Percentiles rank a stretch among this genome's conserved stretches.
These are phyloP conservation scores for Blastocystis sp. DNA, from an alignment of 352 stramenopile species.

Conservation along the genomic window DNA sequence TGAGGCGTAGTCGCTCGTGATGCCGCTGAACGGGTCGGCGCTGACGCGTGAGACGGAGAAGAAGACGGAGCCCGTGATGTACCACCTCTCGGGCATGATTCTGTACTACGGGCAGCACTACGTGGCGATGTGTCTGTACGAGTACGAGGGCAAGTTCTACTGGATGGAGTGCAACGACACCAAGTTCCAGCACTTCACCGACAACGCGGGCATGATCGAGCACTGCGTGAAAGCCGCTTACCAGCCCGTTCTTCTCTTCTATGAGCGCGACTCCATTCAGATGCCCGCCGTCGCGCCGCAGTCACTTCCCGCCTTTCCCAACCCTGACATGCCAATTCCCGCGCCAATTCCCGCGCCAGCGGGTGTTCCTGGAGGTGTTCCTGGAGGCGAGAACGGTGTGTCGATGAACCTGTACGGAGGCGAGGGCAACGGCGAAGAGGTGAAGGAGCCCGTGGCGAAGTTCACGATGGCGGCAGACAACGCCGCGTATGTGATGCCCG, in stretches of 20 bases:
- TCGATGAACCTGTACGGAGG: slow-evolving; percentile 40
- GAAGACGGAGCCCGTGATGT: background rate
- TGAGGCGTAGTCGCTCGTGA: slow-evolving; percentile 51
- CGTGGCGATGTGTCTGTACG: slow-evolving; percentile 63
- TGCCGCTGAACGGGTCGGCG: slow-evolving; percentile 48
- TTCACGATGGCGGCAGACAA: background rate
- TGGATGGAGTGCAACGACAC: slow-evolving; percentile 73
- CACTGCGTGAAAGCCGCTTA: slow-evolving; percentile 35
- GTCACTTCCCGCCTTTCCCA: background rate
- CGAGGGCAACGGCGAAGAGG: background rate
- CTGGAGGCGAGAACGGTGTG: background rate
- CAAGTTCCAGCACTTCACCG: slow-evolving; percentile 56
- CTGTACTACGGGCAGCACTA: slow-evolving; percentile 70
- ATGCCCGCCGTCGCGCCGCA: background rate
- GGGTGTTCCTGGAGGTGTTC: background rate
- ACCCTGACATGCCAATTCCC: background rate
- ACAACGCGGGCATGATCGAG: slow-evolving; percentile 61
- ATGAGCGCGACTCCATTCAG: background rate
- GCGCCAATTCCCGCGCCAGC: background rate
- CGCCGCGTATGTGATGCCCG: slow-evolving; percentile 33
- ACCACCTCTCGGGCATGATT: slow-evolving; percentile 53
- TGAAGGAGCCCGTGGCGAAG: background rate
- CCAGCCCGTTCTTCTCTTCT: slow-evolving; percentile 60
- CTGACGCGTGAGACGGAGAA: slow-evolving; percentile 18
- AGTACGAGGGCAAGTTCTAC: slow-evolving; percentile 61